Evolutionary conservation across 495 filamentous ascomycete species (phyloP), one percentile per base, ranked within the genome.

Genomic region (Penicillium robsamsonii): DNA sequence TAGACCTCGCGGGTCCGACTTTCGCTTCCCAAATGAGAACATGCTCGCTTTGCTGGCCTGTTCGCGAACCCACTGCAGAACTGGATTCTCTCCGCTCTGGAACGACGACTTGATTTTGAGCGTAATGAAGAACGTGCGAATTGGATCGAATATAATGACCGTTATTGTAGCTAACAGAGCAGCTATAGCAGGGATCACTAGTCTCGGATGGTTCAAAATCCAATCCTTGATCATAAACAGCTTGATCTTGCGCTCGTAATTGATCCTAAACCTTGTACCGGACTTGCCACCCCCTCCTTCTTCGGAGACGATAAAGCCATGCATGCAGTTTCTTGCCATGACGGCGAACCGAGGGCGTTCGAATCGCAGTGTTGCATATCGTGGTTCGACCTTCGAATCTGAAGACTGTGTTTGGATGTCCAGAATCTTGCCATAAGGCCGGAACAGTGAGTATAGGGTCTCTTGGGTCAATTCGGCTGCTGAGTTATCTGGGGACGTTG

Each of bases 311-410:
- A 78, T 77, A 58, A 87, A 90, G 0, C 94, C 95, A 70, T 97
- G 95, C 75, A 97, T 77, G 73, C 93, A 97, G 60, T 95, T 97
- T 56, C 88, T 86, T 9, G 92, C 92, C 81, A 92, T 90, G 50
- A 94, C 87, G 4, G 91, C 83, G 63, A 85, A 85, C 37, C 87
- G 81, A 18, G 87, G 78, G 9, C 77, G 73, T 6, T 79, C 71
- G 63, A 92, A 97, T 57, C 92, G 88, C 20, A 98, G 70, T 44
- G 79, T 82, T 4, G 94, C 91, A 73, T 80, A 96, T 62, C 84
- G 85, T 1, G 93, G 93, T 12, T 88, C 47, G 2, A 89, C 73
- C 69, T 96, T 96, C 12, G 91, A 95, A 60, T 93, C 91, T 3
- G 86, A 78, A 2, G 91, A 82, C 64, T 96, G 91, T 5, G 81